These are phyloP conservation scores for Chamaecrista fasciculata DNA, from an alignment of 306 rosid genomes.

Conservation along the genomic window DNA sequence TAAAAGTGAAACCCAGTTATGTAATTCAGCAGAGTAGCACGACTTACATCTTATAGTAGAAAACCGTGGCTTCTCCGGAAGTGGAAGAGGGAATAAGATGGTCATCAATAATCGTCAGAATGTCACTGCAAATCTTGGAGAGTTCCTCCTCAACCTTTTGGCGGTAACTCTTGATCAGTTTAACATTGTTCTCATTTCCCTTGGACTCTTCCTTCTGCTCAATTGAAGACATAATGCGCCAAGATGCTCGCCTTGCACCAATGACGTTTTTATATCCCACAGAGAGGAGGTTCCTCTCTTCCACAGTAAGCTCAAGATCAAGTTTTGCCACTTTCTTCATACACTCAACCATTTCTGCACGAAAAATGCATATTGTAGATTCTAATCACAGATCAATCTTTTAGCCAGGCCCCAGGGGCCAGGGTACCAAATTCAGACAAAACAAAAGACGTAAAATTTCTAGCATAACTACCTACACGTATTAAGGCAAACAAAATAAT, in stretches of 20 bases:
- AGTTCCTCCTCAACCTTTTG: constrained; percentile 97
- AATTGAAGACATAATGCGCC: constrained; percentile 99
- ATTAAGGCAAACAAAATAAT: not conserved
- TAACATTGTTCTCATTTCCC: constrained; percentile 87
- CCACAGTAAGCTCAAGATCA: constrained; percentile 90
- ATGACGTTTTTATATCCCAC: constrained; percentile 97
- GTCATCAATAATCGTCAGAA: constrained; percentile 75
- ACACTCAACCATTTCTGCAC: constrained; percentile 94
- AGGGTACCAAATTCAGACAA: constrained; percentile 1
- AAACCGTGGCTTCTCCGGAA: constrained; percentile 90
- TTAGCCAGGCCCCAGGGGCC: too few species aligned
- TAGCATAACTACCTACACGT: not conserved
- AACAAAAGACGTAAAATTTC: not conserved
- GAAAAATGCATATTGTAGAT: constrained; percentile 12
- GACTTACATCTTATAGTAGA: constrained; percentile 95
- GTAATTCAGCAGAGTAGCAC: not conserved
- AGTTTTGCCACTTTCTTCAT: constrained; percentile 89
- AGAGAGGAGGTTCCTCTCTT: constrained; percentile 97
- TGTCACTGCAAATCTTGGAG: constrained; percentile 81
- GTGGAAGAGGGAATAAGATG: constrained; percentile 80
- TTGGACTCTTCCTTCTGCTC: constrained; percentile 98
- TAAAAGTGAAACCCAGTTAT: not conserved
- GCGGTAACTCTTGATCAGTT: constrained; percentile 80
- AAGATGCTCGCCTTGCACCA: constrained; percentile 94
- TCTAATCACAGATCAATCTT: not conserved